Conservation (phyloP, 768 basidiomycete genomes). For the Porphyrellus cyaneotinctus region DNA sequence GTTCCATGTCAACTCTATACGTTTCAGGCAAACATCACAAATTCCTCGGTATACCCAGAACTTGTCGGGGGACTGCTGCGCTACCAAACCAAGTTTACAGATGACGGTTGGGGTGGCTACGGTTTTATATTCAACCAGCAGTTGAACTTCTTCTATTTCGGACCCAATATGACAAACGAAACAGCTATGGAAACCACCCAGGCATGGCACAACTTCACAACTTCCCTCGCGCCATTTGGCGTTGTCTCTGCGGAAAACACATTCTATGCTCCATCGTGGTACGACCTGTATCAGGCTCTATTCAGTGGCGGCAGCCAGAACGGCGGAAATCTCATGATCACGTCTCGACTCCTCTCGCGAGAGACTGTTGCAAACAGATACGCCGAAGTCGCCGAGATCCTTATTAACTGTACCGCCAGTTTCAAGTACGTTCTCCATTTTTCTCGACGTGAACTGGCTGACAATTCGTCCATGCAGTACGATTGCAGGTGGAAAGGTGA, state of each 20-base stretch:
- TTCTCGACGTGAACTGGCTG: neutral
- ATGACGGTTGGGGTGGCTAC: slow-evolving; percentile 45
- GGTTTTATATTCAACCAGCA: slow-evolving; percentile 1
- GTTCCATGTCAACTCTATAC: slow-evolving; percentile 31
- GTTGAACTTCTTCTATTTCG: slow-evolving; percentile 22
- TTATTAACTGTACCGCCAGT: neutral
- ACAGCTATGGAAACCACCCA: slow-evolving; percentile 34
- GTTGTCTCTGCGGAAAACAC: neutral
- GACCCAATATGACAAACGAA: slow-evolving; percentile 35
- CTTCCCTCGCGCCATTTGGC: slow-evolving; percentile 7
- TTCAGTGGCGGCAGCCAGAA: neutral
- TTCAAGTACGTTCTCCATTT: slow-evolving; percentile 5
- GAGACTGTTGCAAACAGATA: slow-evolving; percentile 5
- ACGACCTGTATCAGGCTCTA: neutral
- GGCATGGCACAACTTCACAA: slow-evolving; percentile 31
- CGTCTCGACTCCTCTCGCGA: slow-evolving; percentile 10
- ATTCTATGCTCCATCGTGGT: neutral
- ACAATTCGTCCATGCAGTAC: slow-evolving; percentile 23
- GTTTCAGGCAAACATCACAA: slow-evolving; percentile 32
- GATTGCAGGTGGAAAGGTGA: slow-evolving; percentile 43
- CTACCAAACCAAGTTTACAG: slow-evolving; percentile 34
- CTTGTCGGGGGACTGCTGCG: slow-evolving; percentile 36
- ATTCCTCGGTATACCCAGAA: slow-evolving; percentile 24
- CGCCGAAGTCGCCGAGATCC: slow-evolving; percentile 4
- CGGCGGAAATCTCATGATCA: slow-evolving; percentile 1